Evolutionary conservation across 257 asterid species (phyloP), one percentile per base, ranked within the genome.

Genomic region (Petunia secreta): DNA sequence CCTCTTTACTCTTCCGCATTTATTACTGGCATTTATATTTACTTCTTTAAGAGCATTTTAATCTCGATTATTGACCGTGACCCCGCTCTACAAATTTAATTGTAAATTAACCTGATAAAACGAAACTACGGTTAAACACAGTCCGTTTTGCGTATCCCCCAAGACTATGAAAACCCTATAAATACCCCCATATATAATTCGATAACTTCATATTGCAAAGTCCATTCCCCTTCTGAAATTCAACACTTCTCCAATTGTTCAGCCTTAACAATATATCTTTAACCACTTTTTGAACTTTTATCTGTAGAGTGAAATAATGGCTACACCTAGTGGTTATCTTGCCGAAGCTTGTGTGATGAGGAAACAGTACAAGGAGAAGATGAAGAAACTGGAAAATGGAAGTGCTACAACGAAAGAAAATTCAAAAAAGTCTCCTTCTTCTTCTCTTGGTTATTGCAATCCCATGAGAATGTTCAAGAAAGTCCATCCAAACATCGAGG

Each of bases 151-250:
- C 59, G 76, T 69, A 46, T 9, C 54, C 76, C 41, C 58, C 58
- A 69, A 46, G 59, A 57, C 16, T 69, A 44, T 69, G 16, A 69
- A 46, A n/a, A 67, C 5, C 34, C 54, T 67, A 69, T 69, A 69
- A 69, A 69, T 69, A 57, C 11, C 34, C 25, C 76, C 16, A 3
- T 25, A 25, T 25, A 25, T 14, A 0, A 65, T 63, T 4, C 43
- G 8, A 25, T 25, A 25, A 25, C 43, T 63, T 63, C 43, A 57
- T 57, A 57, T 57, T 57, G 1, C 62, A 4, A 14, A 15, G 4
- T 34, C 62, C 6, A 46, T 48, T 48, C 11, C 53, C 1, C 6
- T 46, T 46, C 53, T 46, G 5, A 15, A 53, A 14, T 57, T 57
- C 34, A 8, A 14, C 9, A 46, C 11, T 52, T 52, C 15, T 52